phyloP scores from a whole-genome alignment of 2,329 filamentous ascomycete genomes.

The Septoria linicola region DNA sequence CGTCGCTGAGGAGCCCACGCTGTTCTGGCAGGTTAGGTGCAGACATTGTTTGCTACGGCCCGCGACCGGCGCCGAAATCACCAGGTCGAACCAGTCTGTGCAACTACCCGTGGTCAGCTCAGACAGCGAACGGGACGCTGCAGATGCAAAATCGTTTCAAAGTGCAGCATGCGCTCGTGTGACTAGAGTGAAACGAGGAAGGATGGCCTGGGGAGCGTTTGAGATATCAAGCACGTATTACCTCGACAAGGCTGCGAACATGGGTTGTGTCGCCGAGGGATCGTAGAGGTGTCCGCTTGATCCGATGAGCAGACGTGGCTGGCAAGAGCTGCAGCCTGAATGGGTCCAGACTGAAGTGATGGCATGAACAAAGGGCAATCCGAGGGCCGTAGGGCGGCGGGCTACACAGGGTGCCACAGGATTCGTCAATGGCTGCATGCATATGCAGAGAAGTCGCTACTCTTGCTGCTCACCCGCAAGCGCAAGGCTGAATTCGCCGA shows the following conservation, averaged over 20 bases:
- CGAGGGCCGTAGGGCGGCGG: background rate
- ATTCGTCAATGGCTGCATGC: slow-evolving; percentile 1
- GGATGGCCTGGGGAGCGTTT: background rate
- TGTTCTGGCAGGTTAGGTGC: slow-evolving; percentile 15
- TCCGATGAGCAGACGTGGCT: slow-evolving; percentile 8
- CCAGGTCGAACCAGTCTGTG: slow-evolving; percentile 7
- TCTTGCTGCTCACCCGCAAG: background rate
- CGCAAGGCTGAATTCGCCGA: slow-evolving; percentile 2
- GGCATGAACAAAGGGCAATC: background rate
- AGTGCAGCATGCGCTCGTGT: background rate
- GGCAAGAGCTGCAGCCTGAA: slow-evolving; percentile 9
- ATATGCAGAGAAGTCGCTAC: background rate
- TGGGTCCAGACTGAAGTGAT: slow-evolving; percentile 4
- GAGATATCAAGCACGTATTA: background rate
- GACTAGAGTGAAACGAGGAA: slow-evolving; percentile 9
- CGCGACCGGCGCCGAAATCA: slow-evolving; percentile 8
- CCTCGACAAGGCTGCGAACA: background rate
- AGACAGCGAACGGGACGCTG: slow-evolving; percentile 3
- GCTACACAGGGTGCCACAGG: background rate
- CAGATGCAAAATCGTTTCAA: slow-evolving; percentile 18
- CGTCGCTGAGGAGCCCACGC: slow-evolving; percentile 23
- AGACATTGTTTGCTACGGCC: slow-evolving; percentile 20
- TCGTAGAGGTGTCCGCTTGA: slow-evolving; percentile 1
- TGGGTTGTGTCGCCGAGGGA: slow-evolving; percentile 1
- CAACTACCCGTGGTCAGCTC: slow-evolving; percentile 13